Evolutionary conservation across 2,329 filamentous ascomycete genomes (phyloP).

Genomic region (Nemania sp.): DNA sequence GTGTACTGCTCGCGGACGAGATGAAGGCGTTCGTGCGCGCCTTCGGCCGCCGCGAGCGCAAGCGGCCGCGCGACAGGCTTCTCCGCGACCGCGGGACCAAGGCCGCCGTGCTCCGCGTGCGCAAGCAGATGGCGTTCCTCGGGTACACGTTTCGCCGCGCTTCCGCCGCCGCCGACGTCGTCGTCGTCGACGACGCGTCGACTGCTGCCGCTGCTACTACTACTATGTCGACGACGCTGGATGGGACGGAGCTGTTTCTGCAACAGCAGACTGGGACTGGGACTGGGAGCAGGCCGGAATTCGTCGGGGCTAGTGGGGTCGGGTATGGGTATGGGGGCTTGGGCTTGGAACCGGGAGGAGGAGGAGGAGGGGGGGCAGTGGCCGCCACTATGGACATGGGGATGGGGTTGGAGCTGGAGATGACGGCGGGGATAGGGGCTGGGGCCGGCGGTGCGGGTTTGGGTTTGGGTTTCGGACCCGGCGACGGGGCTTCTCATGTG

Average conservation of each 20-base stretch:
- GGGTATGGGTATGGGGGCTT: background rate
- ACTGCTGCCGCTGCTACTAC: no score
- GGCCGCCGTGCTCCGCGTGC: constrained; percentile 72
- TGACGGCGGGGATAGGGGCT: background rate
- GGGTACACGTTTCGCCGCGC: constrained; percentile 81
- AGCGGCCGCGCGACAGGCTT: constrained; percentile 81
- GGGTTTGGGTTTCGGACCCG: background rate
- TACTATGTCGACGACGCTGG: no score
- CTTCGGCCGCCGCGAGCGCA: constrained; percentile 69
- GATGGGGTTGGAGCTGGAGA: background rate
- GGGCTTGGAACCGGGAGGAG: background rate
- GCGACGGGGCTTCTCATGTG: constrained; percentile 17
- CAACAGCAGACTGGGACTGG: constrained; percentile 8
- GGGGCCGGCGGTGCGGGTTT: background rate
- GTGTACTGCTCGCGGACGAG: constrained; percentile 33
- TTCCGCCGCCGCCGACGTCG: constrained; percentile 35
- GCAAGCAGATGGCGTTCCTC: constrained; percentile 82
- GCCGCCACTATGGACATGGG: background rate
- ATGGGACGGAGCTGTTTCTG: background rate
- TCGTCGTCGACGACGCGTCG: no score
- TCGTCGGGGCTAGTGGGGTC: background rate
- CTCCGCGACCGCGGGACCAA: constrained; percentile 73
- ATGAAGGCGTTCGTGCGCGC: constrained; percentile 57
- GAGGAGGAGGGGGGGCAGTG: no score
- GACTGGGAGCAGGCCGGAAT: no score